Conservation (phyloP, 805 yeast genomes). For the Ogataea ramenticola region DNA sequence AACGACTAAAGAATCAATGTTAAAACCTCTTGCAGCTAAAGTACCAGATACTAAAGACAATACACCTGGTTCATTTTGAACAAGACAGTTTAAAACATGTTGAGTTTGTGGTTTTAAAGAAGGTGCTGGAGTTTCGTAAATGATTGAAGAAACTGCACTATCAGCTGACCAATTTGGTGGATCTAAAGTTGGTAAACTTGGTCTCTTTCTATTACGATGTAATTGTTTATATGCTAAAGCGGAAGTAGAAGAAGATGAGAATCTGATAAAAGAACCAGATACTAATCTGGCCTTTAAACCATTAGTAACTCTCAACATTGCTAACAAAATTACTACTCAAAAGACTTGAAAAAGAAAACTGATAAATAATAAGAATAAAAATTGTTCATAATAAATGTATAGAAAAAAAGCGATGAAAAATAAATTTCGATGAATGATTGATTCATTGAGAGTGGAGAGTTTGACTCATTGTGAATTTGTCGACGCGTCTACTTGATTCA, state of each 20-base stretch:
- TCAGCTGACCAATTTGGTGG: constrained; percentile 95
- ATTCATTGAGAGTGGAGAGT: background rate
- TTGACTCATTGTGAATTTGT: no score
- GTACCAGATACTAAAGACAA: constrained; percentile 89
- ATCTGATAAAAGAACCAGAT: constrained; percentile 10
- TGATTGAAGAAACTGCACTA: constrained; percentile 90
- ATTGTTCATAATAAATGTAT: background rate
- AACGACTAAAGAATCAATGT: constrained; percentile 94
- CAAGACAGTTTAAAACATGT: constrained; percentile 93
- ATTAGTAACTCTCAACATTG: constrained; percentile 11
- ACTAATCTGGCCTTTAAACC: constrained; percentile 3
- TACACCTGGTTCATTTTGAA: constrained; percentile 98
- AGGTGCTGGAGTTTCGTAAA: constrained; percentile 82
- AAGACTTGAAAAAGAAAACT: no score
- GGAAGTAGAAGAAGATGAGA: constrained; percentile 66
- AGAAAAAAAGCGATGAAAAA: background rate
- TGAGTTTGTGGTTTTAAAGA: constrained; percentile 59
- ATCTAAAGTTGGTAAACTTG: constrained; percentile 87
- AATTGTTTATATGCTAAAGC: constrained; percentile 92
- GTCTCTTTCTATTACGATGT: constrained; percentile 80
- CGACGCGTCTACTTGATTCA: no score
- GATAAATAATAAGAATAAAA: no score
- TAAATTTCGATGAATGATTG: background rate
- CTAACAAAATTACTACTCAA: no score
- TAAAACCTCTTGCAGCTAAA: constrained; percentile 96